These are phyloP conservation scores for Cordyceps militaris DNA, from an alignment of 2,329 filamentous ascomycete genomes.

Conservation along the genomic window DNA sequence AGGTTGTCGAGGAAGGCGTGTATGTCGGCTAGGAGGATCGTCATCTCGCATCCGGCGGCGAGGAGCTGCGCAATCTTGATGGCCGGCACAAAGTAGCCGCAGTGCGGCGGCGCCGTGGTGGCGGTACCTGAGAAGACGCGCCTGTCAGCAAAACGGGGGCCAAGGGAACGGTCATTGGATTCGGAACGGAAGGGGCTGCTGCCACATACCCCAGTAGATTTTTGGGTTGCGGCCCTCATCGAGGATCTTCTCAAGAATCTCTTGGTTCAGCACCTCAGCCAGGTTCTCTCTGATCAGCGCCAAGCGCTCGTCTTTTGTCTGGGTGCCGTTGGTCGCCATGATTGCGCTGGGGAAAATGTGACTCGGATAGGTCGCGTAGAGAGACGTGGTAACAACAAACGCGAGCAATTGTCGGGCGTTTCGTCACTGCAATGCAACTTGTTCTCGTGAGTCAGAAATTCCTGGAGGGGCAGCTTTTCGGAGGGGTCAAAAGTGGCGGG, in stretches of 20 bases:
- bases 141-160: background rate
- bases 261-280: conserved; percentile 73
- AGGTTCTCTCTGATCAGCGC: conserved; percentile 74
- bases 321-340: conserved; percentile 17
- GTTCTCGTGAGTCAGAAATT: conserved; percentile 10
- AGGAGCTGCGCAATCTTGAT: conserved; percentile 88
- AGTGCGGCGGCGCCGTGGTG: conserved; percentile 81
- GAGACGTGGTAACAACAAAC: background rate
- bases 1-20: conserved; percentile 76
- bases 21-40: conserved; percentile 67
- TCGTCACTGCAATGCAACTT: background rate
- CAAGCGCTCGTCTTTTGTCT: conserved; percentile 55
- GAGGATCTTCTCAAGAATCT: conserved; percentile 70
- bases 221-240: conserved; percentile 64
- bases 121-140: conserved; percentile 51
- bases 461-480: conserved; percentile 1
- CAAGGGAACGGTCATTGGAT: background rate
- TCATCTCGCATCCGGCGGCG: conserved; percentile 74
- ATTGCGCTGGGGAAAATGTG: background rate
- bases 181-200: background rate
- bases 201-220: conserved; percentile 69
- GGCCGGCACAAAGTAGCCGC: conserved; percentile 81
- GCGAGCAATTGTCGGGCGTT: background rate
- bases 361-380: background rate
- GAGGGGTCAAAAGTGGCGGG: conserved; percentile 8